Conservation (phyloP, 208 protist genomes). For the Lotmaria passim region DNA sequence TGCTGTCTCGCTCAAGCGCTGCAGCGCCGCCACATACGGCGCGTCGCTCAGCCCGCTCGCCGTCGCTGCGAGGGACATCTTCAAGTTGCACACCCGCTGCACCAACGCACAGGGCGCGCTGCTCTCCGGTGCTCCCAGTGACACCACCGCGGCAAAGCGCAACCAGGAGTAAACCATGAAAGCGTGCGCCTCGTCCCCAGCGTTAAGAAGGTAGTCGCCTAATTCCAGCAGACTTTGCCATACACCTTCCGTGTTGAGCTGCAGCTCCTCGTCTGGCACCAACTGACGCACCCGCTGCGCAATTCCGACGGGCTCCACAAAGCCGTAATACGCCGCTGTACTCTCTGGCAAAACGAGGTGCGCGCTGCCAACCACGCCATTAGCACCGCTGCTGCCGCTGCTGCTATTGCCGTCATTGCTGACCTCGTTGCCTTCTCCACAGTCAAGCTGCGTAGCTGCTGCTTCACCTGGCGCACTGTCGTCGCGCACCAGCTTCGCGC, state of each 20-base stretch:
- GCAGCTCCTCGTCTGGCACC: constrained; percentile 39
- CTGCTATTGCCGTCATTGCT: neutral
- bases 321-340: constrained; percentile 51
- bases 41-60: constrained; percentile 21
- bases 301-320: constrained; percentile 27
- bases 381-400: neutral
- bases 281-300: constrained; percentile 29
- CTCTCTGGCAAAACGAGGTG: constrained; percentile 37
- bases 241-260: constrained; percentile 58
- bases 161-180: constrained; percentile 73
- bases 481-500: constrained; percentile 15
- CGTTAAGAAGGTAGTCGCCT: constrained; percentile 47
- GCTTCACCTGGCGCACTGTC: neutral
- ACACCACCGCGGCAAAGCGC: constrained; percentile 47
- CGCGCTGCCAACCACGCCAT: too few relatives aligned
- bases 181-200: constrained; percentile 51
- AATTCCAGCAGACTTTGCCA: constrained; percentile 64
- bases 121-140: constrained; percentile 38
- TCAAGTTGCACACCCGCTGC: constrained; percentile 43
- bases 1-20: neutral
- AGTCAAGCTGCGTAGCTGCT: neutral
- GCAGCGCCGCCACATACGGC: constrained; percentile 25
- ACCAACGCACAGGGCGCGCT: constrained; percentile 38
- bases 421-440: neutral
- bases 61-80: constrained; percentile 25